Percentiles rank a stretch among this genome's conserved stretches.
Conservation (phyloP, 2,329 filamentous ascomycete genomes). For the Aspergillus proliferans region DNA sequence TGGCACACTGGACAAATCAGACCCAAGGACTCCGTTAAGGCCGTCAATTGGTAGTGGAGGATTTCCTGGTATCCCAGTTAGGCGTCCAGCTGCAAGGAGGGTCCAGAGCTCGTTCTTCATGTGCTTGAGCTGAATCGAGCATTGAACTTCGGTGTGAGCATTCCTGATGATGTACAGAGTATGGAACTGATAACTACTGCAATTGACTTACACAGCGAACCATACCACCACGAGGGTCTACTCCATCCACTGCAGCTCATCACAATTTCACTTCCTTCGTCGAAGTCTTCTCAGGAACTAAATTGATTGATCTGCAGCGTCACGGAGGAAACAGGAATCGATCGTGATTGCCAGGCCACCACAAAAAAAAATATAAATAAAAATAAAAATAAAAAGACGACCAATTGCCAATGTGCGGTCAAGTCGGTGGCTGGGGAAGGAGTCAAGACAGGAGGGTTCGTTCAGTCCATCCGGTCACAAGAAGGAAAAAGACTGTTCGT, state of each 20-base stretch:
- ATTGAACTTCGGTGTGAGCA: not conserved
- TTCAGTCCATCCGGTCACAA: slow-evolving; percentile 8
- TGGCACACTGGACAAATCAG: not conserved
- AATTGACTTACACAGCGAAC: not conserved
- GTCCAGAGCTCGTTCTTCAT: not conserved
- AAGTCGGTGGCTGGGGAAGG: not conserved
- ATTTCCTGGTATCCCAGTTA: not conserved
- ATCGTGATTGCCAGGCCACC: no score
- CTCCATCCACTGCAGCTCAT: not conserved
- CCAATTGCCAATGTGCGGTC: not conserved
- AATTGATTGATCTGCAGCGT: not conserved
- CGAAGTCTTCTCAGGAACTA: not conserved
- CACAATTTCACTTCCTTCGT: not conserved
- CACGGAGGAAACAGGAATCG: not conserved
- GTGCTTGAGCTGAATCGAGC: not conserved
- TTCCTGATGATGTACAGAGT: not conserved
- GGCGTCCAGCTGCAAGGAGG: not conserved
- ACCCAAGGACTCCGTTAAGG: not conserved
- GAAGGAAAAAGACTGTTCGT: slow-evolving; percentile 5
- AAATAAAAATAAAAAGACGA: not conserved
- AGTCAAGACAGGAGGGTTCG: not conserved
- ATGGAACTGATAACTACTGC: not conserved
- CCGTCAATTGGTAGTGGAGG: not conserved
- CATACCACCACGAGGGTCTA: not conserved
- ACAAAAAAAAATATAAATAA: not conserved